A percentile compares a stretch with the other conserved stretches of the same genome.
These are phyloP conservation scores for Aureoboletus auriporus DNA, from an alignment of 768 basidiomycete genomes.

Conservation along the genomic window DNA sequence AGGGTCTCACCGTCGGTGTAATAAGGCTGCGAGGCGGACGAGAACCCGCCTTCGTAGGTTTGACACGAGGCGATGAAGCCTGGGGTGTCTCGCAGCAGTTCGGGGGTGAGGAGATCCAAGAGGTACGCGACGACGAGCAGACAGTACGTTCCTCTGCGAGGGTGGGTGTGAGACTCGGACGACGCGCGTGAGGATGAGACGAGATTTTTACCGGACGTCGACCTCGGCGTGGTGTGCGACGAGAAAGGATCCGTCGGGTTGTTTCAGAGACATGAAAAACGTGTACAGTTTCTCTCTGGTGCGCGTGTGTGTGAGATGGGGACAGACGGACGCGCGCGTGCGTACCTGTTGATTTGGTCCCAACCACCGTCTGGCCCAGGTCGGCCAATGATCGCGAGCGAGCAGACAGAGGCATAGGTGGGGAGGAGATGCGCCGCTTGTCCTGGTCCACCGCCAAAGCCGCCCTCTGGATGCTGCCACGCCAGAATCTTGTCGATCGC, in stretches of 20 bases:
- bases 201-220: constrained; percentile 74
- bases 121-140: constrained; percentile 80
- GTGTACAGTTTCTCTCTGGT: constrained; percentile 67
- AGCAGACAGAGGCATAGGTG: constrained; percentile 83
- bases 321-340: constrained; percentile 18
- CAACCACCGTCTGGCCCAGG: constrained; percentile 76
- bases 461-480: constrained; percentile 84
- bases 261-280: constrained; percentile 91
- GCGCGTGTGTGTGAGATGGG: neutral
- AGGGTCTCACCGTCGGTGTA: constrained; percentile 32
- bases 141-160: constrained; percentile 85
- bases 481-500: constrained; percentile 75
- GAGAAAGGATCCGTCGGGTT: constrained; percentile 88
- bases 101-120: constrained; percentile 84
- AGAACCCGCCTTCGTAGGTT: constrained; percentile 96
- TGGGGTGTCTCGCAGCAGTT: constrained; percentile 71
- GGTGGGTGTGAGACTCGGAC: neutral
- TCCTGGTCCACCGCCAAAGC: constrained; percentile 89
- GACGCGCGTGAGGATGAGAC: neutral
- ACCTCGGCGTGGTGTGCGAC: constrained; percentile 88
- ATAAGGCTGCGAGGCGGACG: constrained; percentile 72
- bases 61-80: constrained; percentile 87
- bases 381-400: constrained; percentile 77
- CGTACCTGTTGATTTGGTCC: constrained; percentile 84
- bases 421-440: constrained; percentile 86